Conservation (phyloP, 495 filamentous ascomycete genomes). For the Penicillium mononematosum region DNA sequence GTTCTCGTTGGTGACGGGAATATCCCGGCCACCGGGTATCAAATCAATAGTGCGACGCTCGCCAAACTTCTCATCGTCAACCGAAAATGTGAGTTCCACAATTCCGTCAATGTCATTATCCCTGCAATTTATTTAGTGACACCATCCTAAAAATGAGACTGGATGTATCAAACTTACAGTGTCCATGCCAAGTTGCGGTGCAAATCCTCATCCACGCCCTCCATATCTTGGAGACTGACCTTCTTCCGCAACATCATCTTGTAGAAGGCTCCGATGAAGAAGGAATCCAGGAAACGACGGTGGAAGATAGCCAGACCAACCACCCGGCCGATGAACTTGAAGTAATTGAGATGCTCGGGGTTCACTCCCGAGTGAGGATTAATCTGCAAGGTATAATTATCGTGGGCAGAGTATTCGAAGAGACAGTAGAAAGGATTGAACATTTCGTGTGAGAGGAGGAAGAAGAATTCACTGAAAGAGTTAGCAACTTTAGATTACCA, state of each 20-base stretch:
- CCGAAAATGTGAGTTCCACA: slow-evolving; percentile 90
- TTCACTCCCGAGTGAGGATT: slow-evolving; percentile 99
- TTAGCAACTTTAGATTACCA: slow-evolving; percentile 25
- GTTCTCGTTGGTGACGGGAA: slow-evolving; percentile 95
- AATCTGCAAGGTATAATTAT: slow-evolving; percentile 99
- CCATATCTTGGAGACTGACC: slow-evolving; percentile 92
- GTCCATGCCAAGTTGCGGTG: slow-evolving; percentile 95
- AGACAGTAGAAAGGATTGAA: slow-evolving; percentile 99
- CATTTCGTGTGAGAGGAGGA: slow-evolving; percentile 99
- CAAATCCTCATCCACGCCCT: slow-evolving; percentile 96
- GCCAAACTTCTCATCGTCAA: slow-evolving; percentile 96
- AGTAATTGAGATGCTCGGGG: slow-evolving; percentile 98
- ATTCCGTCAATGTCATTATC: slow-evolving; percentile 95
- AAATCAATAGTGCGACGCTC: slow-evolving; percentile 89
- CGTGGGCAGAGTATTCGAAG: slow-evolving; percentile 99
- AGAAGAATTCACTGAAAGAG: slow-evolving; percentile 87
- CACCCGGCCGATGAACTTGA: slow-evolving; percentile 99
- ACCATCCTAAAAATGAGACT: neutral
- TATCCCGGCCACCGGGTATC: slow-evolving; percentile 85
- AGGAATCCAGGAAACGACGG: slow-evolving; percentile 94
- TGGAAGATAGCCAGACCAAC: slow-evolving; percentile 99
- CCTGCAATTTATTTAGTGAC: slow-evolving; percentile 38
- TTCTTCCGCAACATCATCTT: slow-evolving; percentile 98
- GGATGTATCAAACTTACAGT: slow-evolving; percentile 51
- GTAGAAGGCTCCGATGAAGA: slow-evolving; percentile 99